Conservation (phyloP, 2,329 filamentous ascomycete genomes). For the Pestalotiopsis sp. region DNA sequence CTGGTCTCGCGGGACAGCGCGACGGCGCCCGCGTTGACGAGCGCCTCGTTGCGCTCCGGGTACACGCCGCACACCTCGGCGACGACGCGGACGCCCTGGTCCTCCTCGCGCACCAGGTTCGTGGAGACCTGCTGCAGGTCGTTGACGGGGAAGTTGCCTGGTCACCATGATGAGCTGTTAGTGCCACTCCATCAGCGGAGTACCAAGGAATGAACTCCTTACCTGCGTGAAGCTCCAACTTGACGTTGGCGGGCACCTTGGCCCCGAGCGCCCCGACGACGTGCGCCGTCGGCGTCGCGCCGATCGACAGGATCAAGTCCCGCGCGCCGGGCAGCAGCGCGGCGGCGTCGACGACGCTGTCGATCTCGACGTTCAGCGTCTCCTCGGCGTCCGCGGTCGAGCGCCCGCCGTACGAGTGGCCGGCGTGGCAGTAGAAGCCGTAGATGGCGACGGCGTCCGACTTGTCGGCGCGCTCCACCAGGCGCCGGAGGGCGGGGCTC, state of each 20-base stretch:
- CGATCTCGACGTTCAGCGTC: background rate
- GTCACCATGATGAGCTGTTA: background rate
- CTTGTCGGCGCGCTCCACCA: background rate
- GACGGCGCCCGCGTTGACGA: slow-evolving; percentile 7
- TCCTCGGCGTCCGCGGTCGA: background rate
- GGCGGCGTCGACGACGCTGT: background rate
- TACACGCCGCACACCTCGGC: slow-evolving; percentile 9
- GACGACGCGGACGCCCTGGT: slow-evolving; percentile 7
- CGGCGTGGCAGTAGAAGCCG: slow-evolving; percentile 11
- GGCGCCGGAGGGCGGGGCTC: background rate
- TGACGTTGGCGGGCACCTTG: background rate
- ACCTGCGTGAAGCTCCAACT: slow-evolving; percentile 12
- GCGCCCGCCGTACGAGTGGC: slow-evolving; percentile 5
- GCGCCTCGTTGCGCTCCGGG: slow-evolving; percentile 8
- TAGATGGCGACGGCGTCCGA: background rate
- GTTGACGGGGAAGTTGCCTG: slow-evolving; percentile 9
- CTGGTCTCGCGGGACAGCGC: slow-evolving; percentile 6
- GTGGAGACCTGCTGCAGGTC: slow-evolving; percentile 10
- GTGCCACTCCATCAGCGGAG: background rate
- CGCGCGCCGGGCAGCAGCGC: background rate
- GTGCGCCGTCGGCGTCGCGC: slow-evolving; percentile 7
- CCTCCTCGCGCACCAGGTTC: background rate
- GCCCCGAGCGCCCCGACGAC: background rate
- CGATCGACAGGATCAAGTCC: slow-evolving; percentile 2
- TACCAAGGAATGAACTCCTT: background rate